Base-by-base conservation (phyloP, 345 rosid genomes). In the Dimocarpus longan region DNA sequence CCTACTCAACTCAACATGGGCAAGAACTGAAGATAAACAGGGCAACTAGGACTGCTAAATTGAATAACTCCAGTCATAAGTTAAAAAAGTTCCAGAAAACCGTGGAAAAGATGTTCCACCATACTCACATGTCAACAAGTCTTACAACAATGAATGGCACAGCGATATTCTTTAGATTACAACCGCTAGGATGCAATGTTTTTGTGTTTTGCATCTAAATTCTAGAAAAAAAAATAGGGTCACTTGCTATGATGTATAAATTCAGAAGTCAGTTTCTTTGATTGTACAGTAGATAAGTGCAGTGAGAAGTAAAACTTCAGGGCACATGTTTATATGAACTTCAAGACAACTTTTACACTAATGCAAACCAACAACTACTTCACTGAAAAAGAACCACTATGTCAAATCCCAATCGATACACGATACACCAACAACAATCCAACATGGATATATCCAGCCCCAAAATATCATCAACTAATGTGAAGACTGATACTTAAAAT, bases 121-220 rank as follows among this genome's bases (percentile, higher is more conserved):
- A 74, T 18, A 62, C 8, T 62, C 44, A 5, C 22, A 43, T 13
- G 22, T 43, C 43, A 24, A 62, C 5, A 16, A 71, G 44, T 24
- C 72, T 37, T 21, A 54, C 21, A 48, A 75, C 59, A 24, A 60
- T 60, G 26, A 60, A 60, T 60, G 65, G 66, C 10, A 74, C 37
- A 26, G 76, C 21, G 65, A 16, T 62, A 40, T 59, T 39, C n/a
- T 16, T 63, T 3, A 64, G 10, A 28, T 63, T 73, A 19, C n/a
- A 19, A 75, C 11, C 13, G 10, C 24, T 50, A 50, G 24, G 26
- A 48, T 26, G 18, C 60, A 32, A 66, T 50, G 60, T 19, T 24
- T 28, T 64, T n/a, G 0, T 74, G 68, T 16, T 28, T 70, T 21
- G 28, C 28, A 68, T 42, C 16, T 19, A 42, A 60, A 60, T 11